These are phyloP conservation scores for Rubia tinctorum DNA, from an alignment of 305 asterid species.

Conservation along the genomic window DNA sequence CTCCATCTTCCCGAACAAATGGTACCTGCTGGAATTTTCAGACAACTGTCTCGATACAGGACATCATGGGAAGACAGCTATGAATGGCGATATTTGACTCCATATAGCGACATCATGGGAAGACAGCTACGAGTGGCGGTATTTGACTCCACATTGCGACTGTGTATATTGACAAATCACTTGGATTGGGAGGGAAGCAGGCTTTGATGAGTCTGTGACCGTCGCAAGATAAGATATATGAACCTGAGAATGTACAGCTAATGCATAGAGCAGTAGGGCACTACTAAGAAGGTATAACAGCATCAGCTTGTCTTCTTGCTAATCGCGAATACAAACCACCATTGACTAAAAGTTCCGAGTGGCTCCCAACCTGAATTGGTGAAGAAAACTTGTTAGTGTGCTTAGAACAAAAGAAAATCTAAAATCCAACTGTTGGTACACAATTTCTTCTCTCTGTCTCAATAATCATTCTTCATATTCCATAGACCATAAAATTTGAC, in stretches of 20 bases:
- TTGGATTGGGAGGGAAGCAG: background rate
- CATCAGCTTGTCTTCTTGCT: constrained; percentile 78
- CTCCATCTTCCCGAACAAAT: background rate
- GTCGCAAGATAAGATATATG: background rate
- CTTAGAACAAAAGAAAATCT: background rate
- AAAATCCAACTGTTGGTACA: background rate
- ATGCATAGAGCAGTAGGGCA: background rate
- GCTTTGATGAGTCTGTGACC: background rate
- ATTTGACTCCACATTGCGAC: background rate
- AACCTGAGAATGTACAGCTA: background rate
- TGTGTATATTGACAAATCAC: background rate
- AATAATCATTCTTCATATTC: background rate
- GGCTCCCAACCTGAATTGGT: constrained; percentile 68
- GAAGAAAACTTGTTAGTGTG: constrained; percentile 15
- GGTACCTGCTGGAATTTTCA: background rate
- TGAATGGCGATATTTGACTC: background rate
- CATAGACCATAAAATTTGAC: background rate
- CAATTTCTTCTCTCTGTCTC: background rate
- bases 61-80: background rate
- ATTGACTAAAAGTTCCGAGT: constrained; percentile 53
- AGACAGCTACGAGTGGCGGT: background rate
- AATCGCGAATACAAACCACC: constrained; percentile 87
- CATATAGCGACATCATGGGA: background rate
- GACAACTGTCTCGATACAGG: background rate
- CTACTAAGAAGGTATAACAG: constrained; percentile 42